A percentile compares a stretch with the other conserved stretches of the same genome.
Conservation (phyloP, 2,329 filamentous ascomycete genomes). For the Calonectria henricotiae region DNA sequence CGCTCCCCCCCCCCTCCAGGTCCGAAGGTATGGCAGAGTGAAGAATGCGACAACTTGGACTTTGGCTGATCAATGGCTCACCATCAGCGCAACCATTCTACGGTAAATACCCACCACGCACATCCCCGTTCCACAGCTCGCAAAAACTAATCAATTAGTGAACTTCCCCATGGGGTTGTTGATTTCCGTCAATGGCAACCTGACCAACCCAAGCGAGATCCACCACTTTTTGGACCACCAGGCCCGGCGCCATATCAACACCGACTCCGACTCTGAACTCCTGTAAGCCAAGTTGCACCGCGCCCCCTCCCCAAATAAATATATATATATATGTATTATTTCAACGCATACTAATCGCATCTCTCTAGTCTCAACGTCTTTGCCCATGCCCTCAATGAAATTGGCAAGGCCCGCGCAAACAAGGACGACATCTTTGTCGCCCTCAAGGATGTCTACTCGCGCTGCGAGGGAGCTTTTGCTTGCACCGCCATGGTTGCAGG, state of each 20-base stretch:
- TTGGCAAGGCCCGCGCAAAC: slow-evolving; percentile 86
- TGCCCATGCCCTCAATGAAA: slow-evolving; percentile 85
- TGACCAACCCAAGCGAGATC: slow-evolving; percentile 82
- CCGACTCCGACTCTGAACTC: slow-evolving; percentile 86
- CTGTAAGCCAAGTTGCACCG: slow-evolving; percentile 36
- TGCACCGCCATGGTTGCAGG: slow-evolving; percentile 87
- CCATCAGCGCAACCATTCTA: slow-evolving; percentile 95
- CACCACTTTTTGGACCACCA: slow-evolving; percentile 81
- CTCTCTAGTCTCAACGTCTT: slow-evolving; percentile 81
- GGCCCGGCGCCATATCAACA: slow-evolving; percentile 90
- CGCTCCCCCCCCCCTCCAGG: not conserved
- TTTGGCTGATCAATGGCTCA: slow-evolving; percentile 63
- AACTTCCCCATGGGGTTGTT: slow-evolving; percentile 89
- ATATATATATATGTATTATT: not conserved
- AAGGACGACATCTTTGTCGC: slow-evolving; percentile 83
- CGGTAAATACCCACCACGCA: slow-evolving; percentile 25
- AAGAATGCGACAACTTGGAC: not conserved
- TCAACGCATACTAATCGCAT: slow-evolving; percentile 22
- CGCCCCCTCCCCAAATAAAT: not conserved
- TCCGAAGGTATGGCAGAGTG: not conserved
- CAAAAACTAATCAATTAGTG: slow-evolving; percentile 62
- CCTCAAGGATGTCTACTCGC: slow-evolving; percentile 80
- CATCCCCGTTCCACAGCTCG: not conserved
- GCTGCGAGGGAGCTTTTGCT: slow-evolving; percentile 83
- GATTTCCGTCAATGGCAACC: slow-evolving; percentile 88